Evolutionary conservation across 352 stramenopile species (phyloP).

Genomic region (Phytophthora gonapodyides): DNA sequence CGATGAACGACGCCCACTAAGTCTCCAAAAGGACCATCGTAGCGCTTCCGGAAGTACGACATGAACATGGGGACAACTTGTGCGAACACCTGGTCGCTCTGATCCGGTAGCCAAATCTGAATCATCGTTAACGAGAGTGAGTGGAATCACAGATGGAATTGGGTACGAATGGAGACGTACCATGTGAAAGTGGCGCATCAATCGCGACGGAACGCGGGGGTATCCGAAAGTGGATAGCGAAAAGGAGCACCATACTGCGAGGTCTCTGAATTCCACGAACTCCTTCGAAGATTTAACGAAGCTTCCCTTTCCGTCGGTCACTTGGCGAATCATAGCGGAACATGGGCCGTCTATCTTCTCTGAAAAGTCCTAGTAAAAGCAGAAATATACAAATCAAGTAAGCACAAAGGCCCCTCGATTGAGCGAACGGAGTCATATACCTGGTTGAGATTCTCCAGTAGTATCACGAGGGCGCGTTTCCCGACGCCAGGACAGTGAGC

Average conservation of each 20-base stretch:
- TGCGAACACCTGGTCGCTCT: constrained; percentile 42
- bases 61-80: constrained; percentile 51
- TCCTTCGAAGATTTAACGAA: constrained; percentile 59
- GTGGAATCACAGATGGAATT: background rate
- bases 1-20: constrained; percentile 26
- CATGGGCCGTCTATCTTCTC: constrained; percentile 26
- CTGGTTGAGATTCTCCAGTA: constrained; percentile 68
- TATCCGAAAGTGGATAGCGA: constrained; percentile 53
- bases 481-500: constrained; percentile 58
- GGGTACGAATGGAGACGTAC: constrained; percentile 23
- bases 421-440: constrained; percentile 15
- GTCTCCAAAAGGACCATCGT: constrained; percentile 29
- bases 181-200: constrained; percentile 72
- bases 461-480: constrained; percentile 46
- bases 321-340: constrained; percentile 64
- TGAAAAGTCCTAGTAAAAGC: constrained; percentile 18
- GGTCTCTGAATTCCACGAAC: constrained; percentile 62
- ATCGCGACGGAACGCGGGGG: constrained; percentile 37
- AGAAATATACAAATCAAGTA: background rate
- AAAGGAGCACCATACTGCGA: constrained; percentile 52
- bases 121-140: too few relatives aligned
- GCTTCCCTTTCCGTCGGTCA: constrained; percentile 57
- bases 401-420: too few relatives aligned
- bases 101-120: constrained; percentile 53
- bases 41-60: constrained; percentile 38